Evolutionary conservation across 306 rosid genomes (phyloP).

Genomic region (Inga laurina): DNA sequence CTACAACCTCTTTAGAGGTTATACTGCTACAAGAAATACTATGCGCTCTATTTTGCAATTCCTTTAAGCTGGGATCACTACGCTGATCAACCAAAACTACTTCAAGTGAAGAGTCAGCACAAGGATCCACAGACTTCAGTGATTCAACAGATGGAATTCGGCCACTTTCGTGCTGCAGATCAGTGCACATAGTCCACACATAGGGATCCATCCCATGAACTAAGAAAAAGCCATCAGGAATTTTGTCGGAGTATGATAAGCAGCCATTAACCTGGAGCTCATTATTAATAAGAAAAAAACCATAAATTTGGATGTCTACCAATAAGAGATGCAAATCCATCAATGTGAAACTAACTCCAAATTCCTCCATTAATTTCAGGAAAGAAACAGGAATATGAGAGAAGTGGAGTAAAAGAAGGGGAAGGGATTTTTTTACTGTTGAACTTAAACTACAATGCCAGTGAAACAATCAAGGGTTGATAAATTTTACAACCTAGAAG

Average conservation of each 20-base stretch:
- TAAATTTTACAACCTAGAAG: background rate
- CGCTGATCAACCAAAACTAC: slow-evolving; percentile 64
- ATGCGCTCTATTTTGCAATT: slow-evolving; percentile 59
- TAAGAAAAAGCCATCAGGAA: slow-evolving; percentile 80
- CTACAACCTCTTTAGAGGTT: slow-evolving; percentile 68
- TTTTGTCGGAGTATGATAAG: slow-evolving; percentile 71
- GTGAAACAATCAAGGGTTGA: background rate
- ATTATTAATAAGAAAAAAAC: slow-evolving; percentile 30
- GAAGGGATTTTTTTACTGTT: slow-evolving; percentile 7
- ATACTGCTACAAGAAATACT: slow-evolving; percentile 54
- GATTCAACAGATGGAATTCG: slow-evolving; percentile 76
- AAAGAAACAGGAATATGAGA: background rate
- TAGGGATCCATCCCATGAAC: slow-evolving; percentile 78
- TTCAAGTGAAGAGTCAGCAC: slow-evolving; percentile 62
- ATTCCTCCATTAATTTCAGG: background rate
- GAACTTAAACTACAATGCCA: background rate
- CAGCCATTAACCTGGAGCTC: slow-evolving; percentile 81
- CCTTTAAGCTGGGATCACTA: slow-evolving; percentile 71
- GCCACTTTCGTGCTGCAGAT: slow-evolving; percentile 68
- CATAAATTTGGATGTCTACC: background rate
- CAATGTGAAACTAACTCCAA: slow-evolving; percentile 3
- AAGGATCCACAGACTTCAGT: slow-evolving; percentile 58
- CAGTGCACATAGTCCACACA: slow-evolving; percentile 77
- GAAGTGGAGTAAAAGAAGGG: background rate
- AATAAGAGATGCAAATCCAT: background rate